These are phyloP conservation scores for Pichia sp. DNA, from an alignment of 1,139 yeast genomes.

Conservation along the genomic window DNA sequence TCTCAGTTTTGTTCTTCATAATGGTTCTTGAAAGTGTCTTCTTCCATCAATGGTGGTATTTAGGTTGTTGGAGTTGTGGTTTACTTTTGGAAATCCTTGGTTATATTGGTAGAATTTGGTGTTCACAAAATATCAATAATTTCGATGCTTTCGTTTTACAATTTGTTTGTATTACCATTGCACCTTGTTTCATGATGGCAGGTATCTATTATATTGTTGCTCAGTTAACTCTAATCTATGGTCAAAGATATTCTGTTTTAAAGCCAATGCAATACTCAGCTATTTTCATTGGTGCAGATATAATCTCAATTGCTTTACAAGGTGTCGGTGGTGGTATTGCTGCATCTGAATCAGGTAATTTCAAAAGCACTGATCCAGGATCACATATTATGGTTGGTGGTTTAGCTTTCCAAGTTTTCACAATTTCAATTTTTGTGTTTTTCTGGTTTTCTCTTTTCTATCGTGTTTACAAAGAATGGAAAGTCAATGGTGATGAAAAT, in stretches of 20 bases:
- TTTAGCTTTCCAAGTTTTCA: constrained; percentile 65
- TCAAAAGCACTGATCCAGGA: constrained; percentile 41
- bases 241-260: constrained; percentile 51
- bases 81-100: constrained; percentile 62
- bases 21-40: constrained; percentile 37
- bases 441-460: constrained; percentile 50
- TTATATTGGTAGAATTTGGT: constrained; percentile 52
- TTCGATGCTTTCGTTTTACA: constrained; percentile 52
- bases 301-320: constrained; percentile 59
- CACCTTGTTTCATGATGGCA: constrained; percentile 87
- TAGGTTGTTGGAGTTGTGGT: constrained; percentile 54
- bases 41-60: constrained; percentile 70
- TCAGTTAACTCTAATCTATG: constrained; percentile 64
- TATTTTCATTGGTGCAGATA: constrained; percentile 30
- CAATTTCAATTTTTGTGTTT: constrained; percentile 57
- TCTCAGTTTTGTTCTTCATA: constrained; percentile 35
- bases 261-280: constrained; percentile 78
- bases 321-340: constrained; percentile 82
- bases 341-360: constrained; percentile 42
- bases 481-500: constrained; percentile 16
- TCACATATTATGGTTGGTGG: constrained; percentile 79
- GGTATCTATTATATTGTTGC: constrained; percentile 77
- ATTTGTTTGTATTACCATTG: constrained; percentile 63
- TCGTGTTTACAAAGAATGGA: constrained; percentile 34
- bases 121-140: constrained; percentile 35